These are phyloP conservation scores for Blastosporella zonata DNA, from an alignment of 1,284 basidiomycete species.

Conservation along the genomic window DNA sequence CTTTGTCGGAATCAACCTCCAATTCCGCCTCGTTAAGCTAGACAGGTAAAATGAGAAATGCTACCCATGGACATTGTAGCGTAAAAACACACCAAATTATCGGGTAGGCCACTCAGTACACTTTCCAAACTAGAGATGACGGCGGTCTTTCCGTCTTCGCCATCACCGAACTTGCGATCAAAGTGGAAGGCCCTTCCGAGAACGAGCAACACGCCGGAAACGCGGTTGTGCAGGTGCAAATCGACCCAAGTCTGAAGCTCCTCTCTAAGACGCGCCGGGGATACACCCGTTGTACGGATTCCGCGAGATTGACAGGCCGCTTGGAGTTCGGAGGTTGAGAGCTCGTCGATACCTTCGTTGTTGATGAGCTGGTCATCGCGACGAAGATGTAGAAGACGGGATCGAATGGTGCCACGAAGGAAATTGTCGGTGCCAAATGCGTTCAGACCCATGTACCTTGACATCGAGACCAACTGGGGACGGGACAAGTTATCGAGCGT, in stretches of 20 bases:
- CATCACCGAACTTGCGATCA: slow-evolving; percentile 70
- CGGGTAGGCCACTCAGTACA: slow-evolving; percentile 91
- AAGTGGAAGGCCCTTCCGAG: slow-evolving; percentile 95
- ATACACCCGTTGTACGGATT: slow-evolving; percentile 84
- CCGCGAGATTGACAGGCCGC: slow-evolving; percentile 94
- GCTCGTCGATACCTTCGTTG: slow-evolving; percentile 84
- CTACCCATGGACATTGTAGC: neutral
- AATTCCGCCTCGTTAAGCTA: slow-evolving; percentile 96
- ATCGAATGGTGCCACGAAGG: slow-evolving; percentile 90
- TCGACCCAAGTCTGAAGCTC: slow-evolving; percentile 94
- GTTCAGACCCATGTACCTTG: slow-evolving; percentile 96
- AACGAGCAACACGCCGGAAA: slow-evolving; percentile 92
- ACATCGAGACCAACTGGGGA: slow-evolving; percentile 97
- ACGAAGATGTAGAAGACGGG: slow-evolving; percentile 80
- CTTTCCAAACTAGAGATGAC: slow-evolving; percentile 85
- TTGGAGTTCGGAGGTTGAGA: slow-evolving; percentile 90
- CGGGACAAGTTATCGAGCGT: slow-evolving; percentile 97
- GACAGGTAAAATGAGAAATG: slow-evolving; percentile 15
- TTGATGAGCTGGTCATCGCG: slow-evolving; percentile 94
- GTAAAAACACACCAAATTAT: slow-evolving; percentile 76
- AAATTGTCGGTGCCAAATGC: slow-evolving; percentile 99
- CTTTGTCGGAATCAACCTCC: slow-evolving; percentile 90
- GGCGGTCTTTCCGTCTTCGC: slow-evolving; percentile 72
- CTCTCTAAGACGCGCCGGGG: slow-evolving; percentile 81
- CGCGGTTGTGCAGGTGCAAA: slow-evolving; percentile 83